A percentile compares a stretch with the other conserved stretches of the same genome.
phyloP scores from a whole-genome alignment of 495 filamentous ascomycete species.

The Talaromyces proteolyticus region DNA sequence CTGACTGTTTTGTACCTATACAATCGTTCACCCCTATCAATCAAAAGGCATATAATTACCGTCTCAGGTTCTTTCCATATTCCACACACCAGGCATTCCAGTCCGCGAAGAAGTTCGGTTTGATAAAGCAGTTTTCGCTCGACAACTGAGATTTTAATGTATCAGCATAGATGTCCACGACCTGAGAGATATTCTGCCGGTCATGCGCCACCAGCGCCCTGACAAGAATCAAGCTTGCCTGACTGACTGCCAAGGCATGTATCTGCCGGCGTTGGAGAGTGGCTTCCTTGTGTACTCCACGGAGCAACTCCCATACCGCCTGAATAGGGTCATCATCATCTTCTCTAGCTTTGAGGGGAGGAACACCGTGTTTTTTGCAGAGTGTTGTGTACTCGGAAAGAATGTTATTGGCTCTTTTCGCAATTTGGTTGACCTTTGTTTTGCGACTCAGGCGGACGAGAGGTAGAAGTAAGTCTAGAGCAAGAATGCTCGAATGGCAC shows the following conservation, averaged over 20 bases:
- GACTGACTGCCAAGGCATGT: constrained; percentile 53
- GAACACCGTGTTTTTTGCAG: constrained; percentile 51
- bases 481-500: constrained; percentile 57
- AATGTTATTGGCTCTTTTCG: constrained; percentile 62
- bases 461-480: constrained; percentile 64
- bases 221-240: constrained; percentile 56
- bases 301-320: constrained; percentile 52
- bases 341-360: constrained; percentile 13
- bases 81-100: constrained; percentile 62
- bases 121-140: constrained; percentile 50
- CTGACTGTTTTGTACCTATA: neutral
- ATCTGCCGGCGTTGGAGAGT: constrained; percentile 52
- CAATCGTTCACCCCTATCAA: too few species aligned
- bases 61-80: constrained; percentile 40
- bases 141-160: constrained; percentile 49
- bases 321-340: constrained; percentile 30
- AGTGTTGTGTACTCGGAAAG: constrained; percentile 66
- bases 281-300: constrained; percentile 67
- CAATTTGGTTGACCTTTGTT: constrained; percentile 65
- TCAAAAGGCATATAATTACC: constrained; percentile 9
- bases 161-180: constrained; percentile 52
- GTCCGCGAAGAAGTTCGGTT: constrained; percentile 59
- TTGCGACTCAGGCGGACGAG: constrained; percentile 50
- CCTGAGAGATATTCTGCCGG: constrained; percentile 35
- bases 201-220: constrained; percentile 52